A percentile compares a stretch with the other conserved stretches of the same genome.
These are phyloP conservation scores for Globisporangium heterothallicum DNA, from an alignment of 352 stramenopile genomes.

Conservation along the genomic window DNA sequence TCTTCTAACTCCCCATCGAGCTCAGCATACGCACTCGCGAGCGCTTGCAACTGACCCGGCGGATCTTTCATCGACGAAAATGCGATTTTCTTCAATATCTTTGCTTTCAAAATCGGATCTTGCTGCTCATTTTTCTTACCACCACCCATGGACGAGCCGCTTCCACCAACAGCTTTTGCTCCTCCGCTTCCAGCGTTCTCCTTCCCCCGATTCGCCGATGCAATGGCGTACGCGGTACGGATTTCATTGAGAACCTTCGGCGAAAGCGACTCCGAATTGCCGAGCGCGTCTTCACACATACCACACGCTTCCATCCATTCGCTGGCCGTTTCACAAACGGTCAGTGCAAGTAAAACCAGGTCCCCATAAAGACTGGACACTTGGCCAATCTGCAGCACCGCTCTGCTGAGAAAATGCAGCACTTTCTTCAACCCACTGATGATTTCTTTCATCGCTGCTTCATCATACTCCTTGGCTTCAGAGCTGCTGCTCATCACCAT, in stretches of 20 bases:
- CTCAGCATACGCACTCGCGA: constrained; percentile 49
- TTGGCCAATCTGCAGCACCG: constrained; percentile 5
- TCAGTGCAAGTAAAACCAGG: constrained; percentile 50
- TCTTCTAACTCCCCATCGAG: constrained; percentile 59
- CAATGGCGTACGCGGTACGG: constrained; percentile 41
- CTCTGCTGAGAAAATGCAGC: constrained; percentile 20
- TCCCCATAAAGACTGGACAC: constrained; percentile 33
- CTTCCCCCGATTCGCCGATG: constrained; percentile 52
- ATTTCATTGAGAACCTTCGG: constrained; percentile 41
- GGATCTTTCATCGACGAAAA: constrained; percentile 58
- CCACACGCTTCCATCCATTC: constrained; percentile 41
- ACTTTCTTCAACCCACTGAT: constrained; percentile 18
- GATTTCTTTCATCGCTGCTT: constrained; percentile 17
- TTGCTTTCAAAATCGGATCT: constrained; percentile 44
- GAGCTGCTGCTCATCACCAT: constrained; percentile 17
- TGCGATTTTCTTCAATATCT: constrained; percentile 63
- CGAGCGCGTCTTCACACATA: constrained; percentile 29
- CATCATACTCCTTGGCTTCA: constrained; percentile 15
- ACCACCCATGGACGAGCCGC: background rate
- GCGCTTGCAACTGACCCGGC: constrained; percentile 44
- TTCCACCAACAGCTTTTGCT: constrained; percentile 9
- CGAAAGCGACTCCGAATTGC: constrained; percentile 16
- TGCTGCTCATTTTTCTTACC: constrained; percentile 28
- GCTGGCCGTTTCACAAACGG: constrained; percentile 38
- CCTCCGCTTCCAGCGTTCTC: constrained; percentile 8